Percentiles rank a stretch among this genome's conserved stretches.
phyloP scores from a whole-genome alignment of 2,329 filamentous ascomycete species.

The Trichoderma brevicompactum region DNA sequence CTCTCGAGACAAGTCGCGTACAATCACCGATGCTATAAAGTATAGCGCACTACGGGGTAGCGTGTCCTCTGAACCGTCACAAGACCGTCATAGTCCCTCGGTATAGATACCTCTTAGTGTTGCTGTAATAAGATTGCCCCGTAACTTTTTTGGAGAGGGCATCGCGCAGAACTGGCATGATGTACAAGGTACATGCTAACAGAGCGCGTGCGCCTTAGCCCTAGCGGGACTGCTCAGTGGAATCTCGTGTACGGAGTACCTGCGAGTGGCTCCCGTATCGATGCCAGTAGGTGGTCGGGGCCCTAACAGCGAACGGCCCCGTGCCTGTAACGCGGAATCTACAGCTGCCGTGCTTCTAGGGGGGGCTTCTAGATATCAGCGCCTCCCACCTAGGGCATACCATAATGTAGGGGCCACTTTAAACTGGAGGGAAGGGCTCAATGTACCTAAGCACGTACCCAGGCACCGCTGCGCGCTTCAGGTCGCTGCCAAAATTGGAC shows the following conservation, averaged over 20 bases:
- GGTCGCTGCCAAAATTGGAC: constrained; percentile 11
- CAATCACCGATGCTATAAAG: not conserved
- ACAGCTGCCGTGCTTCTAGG: constrained; percentile 15
- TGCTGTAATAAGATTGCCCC: too few relatives aligned
- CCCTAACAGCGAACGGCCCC: not conserved
- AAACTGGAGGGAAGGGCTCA: not conserved
- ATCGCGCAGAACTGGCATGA: too few relatives aligned
- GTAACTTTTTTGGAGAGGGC: too few relatives aligned
- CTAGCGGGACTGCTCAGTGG: not conserved
- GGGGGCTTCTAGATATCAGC: constrained; percentile 5
- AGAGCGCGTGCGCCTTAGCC: too few relatives aligned
- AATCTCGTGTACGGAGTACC: too few relatives aligned
- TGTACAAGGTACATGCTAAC: too few relatives aligned
- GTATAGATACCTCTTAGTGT: too few relatives aligned
- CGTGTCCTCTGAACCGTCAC: too few relatives aligned
- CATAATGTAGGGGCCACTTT: not conserved
- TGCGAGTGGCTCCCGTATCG: not conserved
- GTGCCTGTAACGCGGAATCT: constrained; percentile 18
- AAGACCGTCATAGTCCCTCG: too few relatives aligned
- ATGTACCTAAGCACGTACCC: not conserved
- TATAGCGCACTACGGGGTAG: too few relatives aligned
- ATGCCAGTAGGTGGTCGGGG: constrained; percentile 10
- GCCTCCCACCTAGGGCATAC: not conserved
- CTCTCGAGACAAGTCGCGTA: not conserved
- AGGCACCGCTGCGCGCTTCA: constrained; percentile 11